A percentile compares a stretch with the other conserved stretches of the same genome.
These are phyloP conservation scores for Grosmannia serpens DNA, from an alignment of 2,329 filamentous ascomycete genomes.

Conservation along the genomic window DNA sequence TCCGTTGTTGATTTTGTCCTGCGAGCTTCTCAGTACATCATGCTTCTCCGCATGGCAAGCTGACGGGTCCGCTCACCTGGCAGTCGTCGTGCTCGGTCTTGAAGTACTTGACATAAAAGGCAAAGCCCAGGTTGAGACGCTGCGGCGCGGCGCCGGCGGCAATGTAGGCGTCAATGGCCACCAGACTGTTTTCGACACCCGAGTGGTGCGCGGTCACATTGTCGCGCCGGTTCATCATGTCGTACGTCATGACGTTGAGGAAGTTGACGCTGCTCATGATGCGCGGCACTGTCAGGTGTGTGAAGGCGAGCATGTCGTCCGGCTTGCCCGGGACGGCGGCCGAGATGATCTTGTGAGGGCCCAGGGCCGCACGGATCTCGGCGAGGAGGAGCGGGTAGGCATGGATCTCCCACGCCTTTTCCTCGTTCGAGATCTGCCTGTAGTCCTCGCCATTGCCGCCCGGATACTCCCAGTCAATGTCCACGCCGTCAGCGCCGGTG, in stretches of 20 bases:
- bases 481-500: conserved; percentile 53
- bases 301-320: conserved; percentile 59
- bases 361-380: conserved; percentile 46
- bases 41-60: neutral
- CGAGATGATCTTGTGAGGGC: conserved; percentile 47
- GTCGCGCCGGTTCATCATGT: conserved; percentile 64
- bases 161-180: conserved; percentile 47
- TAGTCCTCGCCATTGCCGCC: conserved; percentile 61
- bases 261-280: conserved; percentile 53
- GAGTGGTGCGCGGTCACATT: conserved; percentile 53
- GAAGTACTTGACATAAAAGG: conserved; percentile 61
- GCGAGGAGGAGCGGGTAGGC: conserved; percentile 50
- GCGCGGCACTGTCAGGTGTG: conserved; percentile 38
- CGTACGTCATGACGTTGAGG: conserved; percentile 62
- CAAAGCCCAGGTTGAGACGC: conserved; percentile 55
- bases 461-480: conserved; percentile 56
- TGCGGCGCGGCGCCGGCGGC: conserved; percentile 39
- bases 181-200: conserved; percentile 41
- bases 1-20: neutral
- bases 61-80: conserved; percentile 1
- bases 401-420: conserved; percentile 47
- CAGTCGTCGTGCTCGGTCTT: conserved; percentile 34
- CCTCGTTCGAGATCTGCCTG: conserved; percentile 45
- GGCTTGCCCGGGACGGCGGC: conserved; percentile 53
- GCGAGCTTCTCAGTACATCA: too few species aligned